Conservation (phyloP, 768 basidiomycete genomes). For the Mrakia frigida region DNA sequence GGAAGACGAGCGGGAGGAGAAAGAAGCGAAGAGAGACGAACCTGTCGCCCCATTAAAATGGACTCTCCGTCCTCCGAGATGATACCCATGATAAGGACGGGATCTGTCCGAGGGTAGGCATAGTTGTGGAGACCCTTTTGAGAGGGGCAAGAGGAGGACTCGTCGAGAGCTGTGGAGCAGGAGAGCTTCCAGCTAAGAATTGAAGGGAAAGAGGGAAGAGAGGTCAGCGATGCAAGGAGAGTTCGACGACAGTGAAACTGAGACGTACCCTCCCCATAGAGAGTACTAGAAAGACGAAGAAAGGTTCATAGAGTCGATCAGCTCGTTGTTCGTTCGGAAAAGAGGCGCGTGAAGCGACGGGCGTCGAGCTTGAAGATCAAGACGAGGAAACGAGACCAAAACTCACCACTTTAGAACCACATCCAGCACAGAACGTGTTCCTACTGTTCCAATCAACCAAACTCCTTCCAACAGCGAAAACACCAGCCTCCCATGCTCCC, state of each 20-base stretch:
- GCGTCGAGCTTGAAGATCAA: not conserved
- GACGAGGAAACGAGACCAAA: not conserved
- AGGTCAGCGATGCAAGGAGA: not conserved
- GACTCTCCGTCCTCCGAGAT: constrained; percentile 73
- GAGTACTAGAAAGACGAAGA: constrained; percentile 18
- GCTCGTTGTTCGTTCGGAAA: too few species aligned
- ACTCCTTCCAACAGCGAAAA: constrained; percentile 72
- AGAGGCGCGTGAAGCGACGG: not conserved
- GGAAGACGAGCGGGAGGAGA: not conserved
- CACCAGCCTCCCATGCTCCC: constrained; percentile 60
- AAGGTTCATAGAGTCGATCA: not conserved
- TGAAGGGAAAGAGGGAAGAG: too few species aligned
- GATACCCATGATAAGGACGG: constrained; percentile 74
- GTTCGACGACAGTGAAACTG: not conserved
- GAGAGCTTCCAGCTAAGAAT: constrained; percentile 71
- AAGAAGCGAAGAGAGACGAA: constrained; percentile 44
- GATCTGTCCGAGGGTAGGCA: constrained; percentile 59
- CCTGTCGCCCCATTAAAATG: constrained; percentile 80
- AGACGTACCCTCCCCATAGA: constrained; percentile 24
- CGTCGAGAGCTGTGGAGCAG: constrained; percentile 54
- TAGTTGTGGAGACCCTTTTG: constrained; percentile 79
- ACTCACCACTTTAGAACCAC: constrained; percentile 57
- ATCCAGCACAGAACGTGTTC: constrained; percentile 89
- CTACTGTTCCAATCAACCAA: constrained; percentile 90
- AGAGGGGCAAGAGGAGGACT: constrained; percentile 38